Percentiles rank a stretch among this genome's conserved stretches.
phyloP scores from a whole-genome alignment of 805 yeast species.

The Wickerhamomyces xylosicus region DNA sequence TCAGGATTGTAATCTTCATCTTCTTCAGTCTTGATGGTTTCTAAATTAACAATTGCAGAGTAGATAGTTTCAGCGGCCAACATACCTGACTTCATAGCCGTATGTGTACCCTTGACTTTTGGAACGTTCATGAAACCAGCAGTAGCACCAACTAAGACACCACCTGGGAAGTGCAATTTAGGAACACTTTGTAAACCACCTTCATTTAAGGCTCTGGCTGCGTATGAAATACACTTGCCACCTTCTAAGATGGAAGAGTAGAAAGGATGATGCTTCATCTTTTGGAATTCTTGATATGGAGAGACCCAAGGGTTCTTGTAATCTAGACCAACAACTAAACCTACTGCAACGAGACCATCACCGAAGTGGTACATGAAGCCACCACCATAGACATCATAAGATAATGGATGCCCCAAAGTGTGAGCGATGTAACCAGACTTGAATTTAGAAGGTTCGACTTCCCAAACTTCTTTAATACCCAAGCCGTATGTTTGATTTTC shows the following conservation, averaged over 20 bases:
- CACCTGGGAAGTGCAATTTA: slow-evolving; percentile 87
- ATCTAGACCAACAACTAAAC: slow-evolving; percentile 91
- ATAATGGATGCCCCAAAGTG: slow-evolving; percentile 81
- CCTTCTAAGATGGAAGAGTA: slow-evolving; percentile 67
- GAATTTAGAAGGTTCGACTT: slow-evolving; percentile 75
- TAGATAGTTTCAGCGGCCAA: slow-evolving; percentile 85
- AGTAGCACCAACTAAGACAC: slow-evolving; percentile 86
- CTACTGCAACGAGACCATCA: slow-evolving; percentile 83
- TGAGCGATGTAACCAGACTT: slow-evolving; percentile 76
- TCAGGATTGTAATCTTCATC: slow-evolving; percentile 31
- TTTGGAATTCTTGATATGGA: slow-evolving; percentile 93
- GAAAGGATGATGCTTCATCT: slow-evolving; percentile 85
- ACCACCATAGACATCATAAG: slow-evolving; percentile 77
- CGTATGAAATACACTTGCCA: slow-evolving; percentile 90
- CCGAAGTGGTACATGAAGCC: slow-evolving; percentile 97
- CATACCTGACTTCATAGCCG: slow-evolving; percentile 94
- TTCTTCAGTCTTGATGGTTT: slow-evolving; percentile 29
- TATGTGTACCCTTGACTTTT: slow-evolving; percentile 94
- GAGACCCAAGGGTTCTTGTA: slow-evolving; percentile 91
- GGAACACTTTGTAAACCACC: slow-evolving; percentile 97
- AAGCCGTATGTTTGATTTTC: slow-evolving; percentile 88
- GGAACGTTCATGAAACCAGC: slow-evolving; percentile 98
- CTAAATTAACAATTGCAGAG: slow-evolving; percentile 35
- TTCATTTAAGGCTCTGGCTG: slow-evolving; percentile 93
- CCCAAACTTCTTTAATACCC: slow-evolving; percentile 97